These are phyloP conservation scores for Kluyveromyces dobzhanskii DNA, from an alignment of 805 yeast genomes.

Conservation along the genomic window DNA sequence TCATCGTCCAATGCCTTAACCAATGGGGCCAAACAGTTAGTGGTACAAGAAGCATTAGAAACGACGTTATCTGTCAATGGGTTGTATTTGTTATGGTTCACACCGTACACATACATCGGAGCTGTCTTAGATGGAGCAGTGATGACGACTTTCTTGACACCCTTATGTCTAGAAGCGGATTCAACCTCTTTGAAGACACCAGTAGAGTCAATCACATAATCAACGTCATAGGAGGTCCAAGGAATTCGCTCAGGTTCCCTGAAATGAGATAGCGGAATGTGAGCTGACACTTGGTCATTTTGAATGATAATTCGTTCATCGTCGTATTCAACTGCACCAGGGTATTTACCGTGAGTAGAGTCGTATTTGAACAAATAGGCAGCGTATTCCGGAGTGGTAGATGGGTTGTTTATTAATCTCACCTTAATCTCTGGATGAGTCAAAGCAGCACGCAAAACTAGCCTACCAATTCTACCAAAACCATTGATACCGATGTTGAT, in stretches of 20 bases:
- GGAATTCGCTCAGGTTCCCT: constrained; percentile 83
- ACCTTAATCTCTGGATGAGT: constrained; percentile 67
- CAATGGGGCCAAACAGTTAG: constrained; percentile 91
- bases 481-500: constrained; percentile 85
- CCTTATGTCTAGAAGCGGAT: constrained; percentile 76
- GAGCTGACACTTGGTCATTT: constrained; percentile 29
- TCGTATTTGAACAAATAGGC: constrained; percentile 94
- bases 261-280: constrained; percentile 36
- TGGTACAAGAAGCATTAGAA: constrained; percentile 93
- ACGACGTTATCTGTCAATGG: constrained; percentile 58
- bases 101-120: constrained; percentile 93
- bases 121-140: constrained; percentile 93
- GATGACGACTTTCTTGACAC: constrained; percentile 87
- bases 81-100: constrained; percentile 72
- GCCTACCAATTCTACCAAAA: constrained; percentile 91
- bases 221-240: constrained; percentile 80
- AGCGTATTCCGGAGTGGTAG: constrained; percentile 83
- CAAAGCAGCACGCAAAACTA: constrained; percentile 77
- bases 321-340: constrained; percentile 59
- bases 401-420: constrained; percentile 87
- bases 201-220: constrained; percentile 85
- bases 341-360: constrained; percentile 82
- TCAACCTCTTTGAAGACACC: constrained; percentile 84
- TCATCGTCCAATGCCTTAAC: constrained; percentile 82
- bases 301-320: constrained; percentile 43